Evolutionary conservation across 768 basidiomycete genomes (phyloP), one percentile per base, ranked within the genome.

Genomic region (Tricholoma flavovirens): DNA sequence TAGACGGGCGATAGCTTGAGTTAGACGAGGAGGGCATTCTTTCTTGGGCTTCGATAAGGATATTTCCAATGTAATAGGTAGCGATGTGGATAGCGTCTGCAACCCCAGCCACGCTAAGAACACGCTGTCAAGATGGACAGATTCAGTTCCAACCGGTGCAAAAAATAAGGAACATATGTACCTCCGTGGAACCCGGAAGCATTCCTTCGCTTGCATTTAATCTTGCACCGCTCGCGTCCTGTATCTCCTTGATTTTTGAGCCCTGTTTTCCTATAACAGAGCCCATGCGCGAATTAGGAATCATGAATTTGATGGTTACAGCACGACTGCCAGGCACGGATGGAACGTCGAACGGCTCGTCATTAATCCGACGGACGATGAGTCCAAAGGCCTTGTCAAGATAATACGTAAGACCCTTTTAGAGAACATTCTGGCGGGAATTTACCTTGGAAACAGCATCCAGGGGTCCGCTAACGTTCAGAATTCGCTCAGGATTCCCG

Each of bases 251-350:
- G 71, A 99, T 99, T 73, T 99, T 99, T 35, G 88, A 87, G 30
- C 97, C 97, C 60, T 88, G 90, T 71, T 97, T 98, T 55, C 97
- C 97, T 66, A 99, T 99, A 58, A 98, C 93, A 15, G 94, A 97
- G 40, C 96, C 96, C 96, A 98, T 98, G 56, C 96, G 89, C 9
- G 93, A 95, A 73, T 98, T 98, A 60, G 96, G 96, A 56, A 98
- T 97, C 89, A 98, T 98, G 69, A 93, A 98, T 71, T 98, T 98
- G 80, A 99, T 98, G 29, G 97, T 98, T 54, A 99, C 97, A 26
- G 97, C 96, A 57, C 95, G 85, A 66, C 94, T 97, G 56, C 97
- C 97, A 46, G 97, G 97, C 5, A 98, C 92, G 33, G 96, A 98
- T 19, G 97, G 93, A 45, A 91, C 88, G 65, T 98, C 97, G 72